Evolutionary conservation across 305 asterid species (phyloP), one percentile per base, ranked within the genome.

Genomic region (Solanum aculeatissimum): DNA sequence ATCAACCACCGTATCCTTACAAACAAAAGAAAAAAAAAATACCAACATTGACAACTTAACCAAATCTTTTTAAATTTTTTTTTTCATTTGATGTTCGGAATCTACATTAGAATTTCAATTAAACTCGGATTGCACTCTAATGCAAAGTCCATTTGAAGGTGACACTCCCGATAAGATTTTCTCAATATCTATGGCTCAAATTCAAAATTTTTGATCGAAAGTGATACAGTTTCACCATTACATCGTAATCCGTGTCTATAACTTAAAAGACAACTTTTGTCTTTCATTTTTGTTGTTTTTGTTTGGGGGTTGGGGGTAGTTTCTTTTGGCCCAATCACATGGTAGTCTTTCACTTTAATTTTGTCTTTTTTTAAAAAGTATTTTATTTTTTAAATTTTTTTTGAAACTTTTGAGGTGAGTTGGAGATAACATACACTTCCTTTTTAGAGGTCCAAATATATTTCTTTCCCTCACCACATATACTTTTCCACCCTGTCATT

Each of bases 361-460:
- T 74, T 47, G 6, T 49, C 11, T 15, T 14, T 27, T 35, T 35
- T 35, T 4, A 4, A 35, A 35, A 0, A 1, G 1, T 29, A 29
- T 29, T 35, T 35, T 35, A 35, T 35, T 35, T 35, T 35, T 4
- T 35, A 35, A 35, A 35, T 0, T 7, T 4, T 7, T 21, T 72
- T 27, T 45, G n/a, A 9, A 19, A 35, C 51, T 18, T 19, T 38
- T 69, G 51, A 69, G 29, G 51, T 69, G 77, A 51, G 47, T 51
- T 18, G 47, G 25, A 81, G 84, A 58, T 81, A 62, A 63, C 77
- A 49, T 82, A 47, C 77, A 63, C 47, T 47, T 82, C 11, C 58
- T 43, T 23, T 45, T 81, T 42, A 47, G 38, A 66, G 84, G 60
- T 81, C 10, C 29, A 65, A 81, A 43, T 54, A 23, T 42, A 65